Base-by-base conservation (phyloP, 2,329 filamentous ascomycete species). In the Pseudogymnoascus sp. region DNA sequence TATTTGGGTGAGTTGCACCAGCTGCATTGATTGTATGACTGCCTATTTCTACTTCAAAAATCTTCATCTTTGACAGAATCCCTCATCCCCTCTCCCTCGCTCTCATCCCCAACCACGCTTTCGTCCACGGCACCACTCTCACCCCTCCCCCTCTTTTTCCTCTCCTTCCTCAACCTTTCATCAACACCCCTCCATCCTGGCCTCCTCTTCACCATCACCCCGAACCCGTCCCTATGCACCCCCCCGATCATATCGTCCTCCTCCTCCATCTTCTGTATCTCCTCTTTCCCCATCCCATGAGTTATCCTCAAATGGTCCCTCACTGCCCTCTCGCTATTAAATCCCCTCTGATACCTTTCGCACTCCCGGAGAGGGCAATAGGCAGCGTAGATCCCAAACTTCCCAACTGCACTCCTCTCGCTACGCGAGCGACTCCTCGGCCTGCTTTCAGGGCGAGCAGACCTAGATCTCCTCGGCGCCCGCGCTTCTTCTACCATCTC, bases 141-240 rank as follows among this genome's bases (percentile, higher is more conserved):
- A 33, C 10, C 16, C 25, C 16, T 56, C n/a, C 4, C 50, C 12
- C 16, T 11, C 25, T 10, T 33, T 7, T 56, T 56, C 25, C 25
- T 56, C 47, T 56, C 47, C 50, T 56, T 56, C 50, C 50, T 56
- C 50, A 56, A 33, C 28, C 50, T 12, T 21, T 60, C 44, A 35
- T 78, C 76, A 35, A 71, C 74, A 1, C 72, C 76, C 42, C 79
- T 73, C 82, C 81, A 84, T 0, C 81, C 82, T 47, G 70, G 74
- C 5, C 77, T 74, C 0, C 77, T 73, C 63, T 77, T 75, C 61
- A 90, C 79, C 3, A 82, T 80, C 69, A 78, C 77, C 68, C 91
- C 67, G 69, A 88, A 91, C 0, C 87, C 84, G 72, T 91, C 87
- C 1, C 84, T 80, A 68, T 90, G 87, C 18, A 90, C 84, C 0